These are phyloP conservation scores for Elaeis guineensis DNA, from an alignment of 176 grass and related monocot species.

Conservation along the genomic window DNA sequence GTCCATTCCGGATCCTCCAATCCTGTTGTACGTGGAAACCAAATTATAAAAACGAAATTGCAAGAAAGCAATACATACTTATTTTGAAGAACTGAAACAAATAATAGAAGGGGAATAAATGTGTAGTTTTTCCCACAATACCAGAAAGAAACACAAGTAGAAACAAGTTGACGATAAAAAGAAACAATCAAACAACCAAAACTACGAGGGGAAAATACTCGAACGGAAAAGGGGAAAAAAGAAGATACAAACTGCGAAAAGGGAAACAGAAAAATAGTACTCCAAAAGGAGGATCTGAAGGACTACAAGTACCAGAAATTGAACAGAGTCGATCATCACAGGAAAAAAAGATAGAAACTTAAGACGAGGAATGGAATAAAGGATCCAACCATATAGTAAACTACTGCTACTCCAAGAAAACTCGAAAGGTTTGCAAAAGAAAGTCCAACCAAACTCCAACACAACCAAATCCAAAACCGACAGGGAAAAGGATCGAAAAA, in stretches of 20 bases:
- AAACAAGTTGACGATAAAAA: not conserved
- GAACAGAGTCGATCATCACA: too few species aligned
- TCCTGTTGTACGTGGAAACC: slow-evolving; percentile 28
- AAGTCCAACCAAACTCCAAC: too few species aligned
- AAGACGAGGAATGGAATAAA: slow-evolving; percentile 4
- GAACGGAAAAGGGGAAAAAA: not conserved
- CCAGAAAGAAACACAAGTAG: not conserved
- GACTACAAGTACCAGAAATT: too few species aligned
- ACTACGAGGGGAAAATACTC: not conserved
- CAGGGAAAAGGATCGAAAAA: too few species aligned
- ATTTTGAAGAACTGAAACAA: not conserved
- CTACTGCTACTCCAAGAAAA: too few species aligned
- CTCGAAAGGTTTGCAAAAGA: too few species aligned
- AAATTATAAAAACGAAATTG: not conserved
- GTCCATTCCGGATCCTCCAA: slow-evolving; percentile 81
- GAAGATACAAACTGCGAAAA: not conserved
- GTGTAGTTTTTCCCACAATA: not conserved
- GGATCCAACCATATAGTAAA: not conserved
- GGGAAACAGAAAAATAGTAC: too few species aligned
- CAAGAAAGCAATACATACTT: not conserved
- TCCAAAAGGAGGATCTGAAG: too few species aligned
- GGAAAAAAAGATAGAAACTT: not conserved
- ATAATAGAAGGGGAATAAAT: not conserved
- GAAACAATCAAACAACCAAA: not conserved
- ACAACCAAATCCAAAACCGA: too few species aligned